phyloP scores from a whole-genome alignment of 768 basidiomycete genomes.

The Kwoniella newhampshirensis region DNA sequence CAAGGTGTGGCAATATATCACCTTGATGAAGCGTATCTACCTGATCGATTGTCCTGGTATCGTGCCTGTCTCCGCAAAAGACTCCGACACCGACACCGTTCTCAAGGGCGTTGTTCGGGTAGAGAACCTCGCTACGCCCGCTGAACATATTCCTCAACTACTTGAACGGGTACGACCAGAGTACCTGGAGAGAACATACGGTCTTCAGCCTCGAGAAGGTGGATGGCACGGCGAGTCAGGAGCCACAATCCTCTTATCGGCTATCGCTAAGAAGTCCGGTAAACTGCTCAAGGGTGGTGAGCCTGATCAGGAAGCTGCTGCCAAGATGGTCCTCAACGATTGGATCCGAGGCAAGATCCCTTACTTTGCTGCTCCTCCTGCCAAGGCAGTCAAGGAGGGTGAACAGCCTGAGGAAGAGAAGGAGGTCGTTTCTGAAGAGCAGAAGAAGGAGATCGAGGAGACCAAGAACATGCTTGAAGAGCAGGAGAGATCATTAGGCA shows the following conservation, averaged over 20 bases:
- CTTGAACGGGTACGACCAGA: constrained; percentile 89
- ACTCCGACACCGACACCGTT: constrained; percentile 85
- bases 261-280: constrained; percentile 85
- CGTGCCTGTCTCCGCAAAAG: constrained; percentile 88
- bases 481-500: constrained; percentile 61
- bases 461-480: constrained; percentile 57
- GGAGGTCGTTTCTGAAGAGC: constrained; percentile 57
- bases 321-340: constrained; percentile 91
- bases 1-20: constrained; percentile 99
- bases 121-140: constrained; percentile 87
- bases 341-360: constrained; percentile 98
- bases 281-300: constrained; percentile 91
- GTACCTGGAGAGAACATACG: constrained; percentile 70
- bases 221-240: constrained; percentile 58
- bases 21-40: constrained; percentile 90
- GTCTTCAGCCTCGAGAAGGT: constrained; percentile 49
- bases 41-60: constrained; percentile 99
- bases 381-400: constrained; percentile 53
- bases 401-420: constrained; percentile 16
- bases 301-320: constrained; percentile 84
- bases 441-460: constrained; percentile 32
- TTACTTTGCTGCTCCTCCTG: constrained; percentile 90
- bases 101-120: constrained; percentile 96
- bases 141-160: constrained; percentile 83
- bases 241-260: constrained; percentile 75